A percentile compares a stretch with the other conserved stretches of the same genome.
Evolutionary conservation across 2,329 filamentous ascomycete genomes (phyloP).

Genomic region (Phaeosphaeria sp.): DNA sequence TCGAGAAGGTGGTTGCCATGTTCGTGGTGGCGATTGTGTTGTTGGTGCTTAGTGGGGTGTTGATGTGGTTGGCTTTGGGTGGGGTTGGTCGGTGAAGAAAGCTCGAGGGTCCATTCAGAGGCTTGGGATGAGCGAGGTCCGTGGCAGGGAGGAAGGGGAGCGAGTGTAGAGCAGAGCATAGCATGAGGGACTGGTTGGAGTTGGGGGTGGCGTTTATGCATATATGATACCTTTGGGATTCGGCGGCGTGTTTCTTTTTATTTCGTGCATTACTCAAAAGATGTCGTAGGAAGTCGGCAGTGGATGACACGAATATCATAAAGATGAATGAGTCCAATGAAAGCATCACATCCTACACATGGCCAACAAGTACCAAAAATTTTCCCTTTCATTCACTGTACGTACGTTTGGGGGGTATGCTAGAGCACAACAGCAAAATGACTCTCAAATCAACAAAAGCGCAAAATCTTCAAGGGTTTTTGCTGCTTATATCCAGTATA

Average conservation of each 20-base stretch:
- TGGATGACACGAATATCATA: not conserved
- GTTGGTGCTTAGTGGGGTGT: constrained; percentile 25
- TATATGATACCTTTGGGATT: not conserved
- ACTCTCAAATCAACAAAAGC: not conserved
- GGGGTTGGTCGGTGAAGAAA: constrained; percentile 5
- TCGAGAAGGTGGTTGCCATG: constrained; percentile 34
- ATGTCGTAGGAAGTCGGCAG: too few relatives aligned
- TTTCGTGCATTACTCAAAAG: too few relatives aligned
- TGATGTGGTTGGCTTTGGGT: constrained; percentile 24
- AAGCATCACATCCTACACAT: not conserved
- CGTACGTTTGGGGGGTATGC: constrained; percentile 12
- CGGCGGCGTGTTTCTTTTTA: not conserved
- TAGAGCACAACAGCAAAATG: constrained; percentile 4
- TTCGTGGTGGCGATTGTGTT: constrained; percentile 30
- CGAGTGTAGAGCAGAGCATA: too few relatives aligned
- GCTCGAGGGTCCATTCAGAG: not conserved
- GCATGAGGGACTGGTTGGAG: not conserved
- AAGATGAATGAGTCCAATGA: not conserved
- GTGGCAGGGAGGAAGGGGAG: too few relatives aligned
- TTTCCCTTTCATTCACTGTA: not conserved
- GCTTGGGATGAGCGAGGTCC: too few relatives aligned
- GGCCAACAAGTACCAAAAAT: not conserved
- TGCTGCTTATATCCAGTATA: constrained; percentile 2
- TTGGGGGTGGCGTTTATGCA: not conserved
- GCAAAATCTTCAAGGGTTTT: not conserved